phyloP scores from a whole-genome alignment of 2,329 filamentous ascomycete genomes.

The Claviceps africana region DNA sequence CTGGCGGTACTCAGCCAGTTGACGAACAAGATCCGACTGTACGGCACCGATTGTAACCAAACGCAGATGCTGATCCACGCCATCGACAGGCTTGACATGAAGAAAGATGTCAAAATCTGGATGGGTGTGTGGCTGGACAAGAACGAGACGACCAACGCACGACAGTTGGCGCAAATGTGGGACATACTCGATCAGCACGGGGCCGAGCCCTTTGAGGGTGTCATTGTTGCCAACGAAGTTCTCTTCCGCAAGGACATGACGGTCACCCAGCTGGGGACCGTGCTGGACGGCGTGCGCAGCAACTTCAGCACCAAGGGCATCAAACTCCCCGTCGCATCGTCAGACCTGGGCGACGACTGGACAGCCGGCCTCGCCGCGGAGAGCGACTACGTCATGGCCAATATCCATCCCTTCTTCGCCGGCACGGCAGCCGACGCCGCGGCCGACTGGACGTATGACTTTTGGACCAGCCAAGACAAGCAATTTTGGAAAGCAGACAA shows the following conservation, averaged over 20 bases:
- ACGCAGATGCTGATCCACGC: constrained; percentile 85
- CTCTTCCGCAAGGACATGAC: constrained; percentile 66
- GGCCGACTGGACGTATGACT: constrained; percentile 66
- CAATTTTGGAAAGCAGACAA: constrained; percentile 47
- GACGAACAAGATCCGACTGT: constrained; percentile 75
- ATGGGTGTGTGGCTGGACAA: constrained; percentile 84
- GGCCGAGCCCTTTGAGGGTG: constrained; percentile 56
- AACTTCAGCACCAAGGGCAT: constrained; percentile 57
- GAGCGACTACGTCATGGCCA: constrained; percentile 87
- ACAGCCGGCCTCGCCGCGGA: constrained; percentile 49
- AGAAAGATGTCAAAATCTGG: constrained; percentile 72
- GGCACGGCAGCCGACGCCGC: constrained; percentile 56
- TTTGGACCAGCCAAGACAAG: constrained; percentile 63
- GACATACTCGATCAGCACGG: constrained; percentile 59
- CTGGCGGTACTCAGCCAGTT: constrained; percentile 80
- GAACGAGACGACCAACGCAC: constrained; percentile 68
- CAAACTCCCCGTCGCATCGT: constrained; percentile 67
- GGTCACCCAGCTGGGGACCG: constrained; percentile 42
- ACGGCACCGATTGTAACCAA: constrained; percentile 95
- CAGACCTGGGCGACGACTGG: constrained; percentile 85
- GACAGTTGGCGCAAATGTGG: constrained; percentile 78
- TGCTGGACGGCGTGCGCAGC: constrained; percentile 54
- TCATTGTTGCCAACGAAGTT: constrained; percentile 73
- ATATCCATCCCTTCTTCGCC: constrained; percentile 92
- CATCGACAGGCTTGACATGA: constrained; percentile 58